Evolutionary conservation across 164 flowering plant species (phyloP), one percentile per base, ranked within the genome.

Genomic region (Magnolia changhungtana): DNA sequence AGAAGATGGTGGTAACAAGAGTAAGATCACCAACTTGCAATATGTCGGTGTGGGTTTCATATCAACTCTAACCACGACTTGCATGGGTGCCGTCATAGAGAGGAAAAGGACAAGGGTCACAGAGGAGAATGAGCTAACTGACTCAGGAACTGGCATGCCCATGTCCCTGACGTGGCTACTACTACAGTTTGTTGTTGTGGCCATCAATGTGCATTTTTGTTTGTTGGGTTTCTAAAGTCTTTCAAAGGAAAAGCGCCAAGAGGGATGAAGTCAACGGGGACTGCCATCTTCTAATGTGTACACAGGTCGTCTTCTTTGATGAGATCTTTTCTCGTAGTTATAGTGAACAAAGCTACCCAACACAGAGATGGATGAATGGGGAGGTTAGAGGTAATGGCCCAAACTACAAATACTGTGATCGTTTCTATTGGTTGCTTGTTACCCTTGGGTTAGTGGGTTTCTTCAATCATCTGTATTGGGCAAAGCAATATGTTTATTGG

Each of bases 21-120:
- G 65, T 78, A 90, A 91, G n/a, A 82, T 90, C 71, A 74, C 88
- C 14, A 90, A 87, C 69, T 80, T 90, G 29, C 93, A 87, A 74
- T 73, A 92, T 7, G 87, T 90, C 1, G 93, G 93, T 13, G 64
- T 84, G 1, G 91, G 94, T 4, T 78, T 89, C 13, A 61, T 82
- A 5, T 45, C 63, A 20, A 50, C 21, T 74, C 59, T 29, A 21
- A 1, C 66, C 3, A 87, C 94, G 37, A 89, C 87, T 85, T 86
- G 84, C 20, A 77, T 83, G 1, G 92, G 89, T 7, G 93, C 91
- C 1, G 50, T 84, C 0, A 90, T 92, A 1, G 95, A 91, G 75
- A 75, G 76, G 16, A 89, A 90, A 78, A 81, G 95, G 55, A 87
- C 81, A 55, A 74, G 82, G 14, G 82, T 84, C 0, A 90, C 87